A percentile compares a stretch with the other conserved stretches of the same genome.
Conservation (phyloP, 1,139 yeast genomes). For the Diutina ranongensis region DNA sequence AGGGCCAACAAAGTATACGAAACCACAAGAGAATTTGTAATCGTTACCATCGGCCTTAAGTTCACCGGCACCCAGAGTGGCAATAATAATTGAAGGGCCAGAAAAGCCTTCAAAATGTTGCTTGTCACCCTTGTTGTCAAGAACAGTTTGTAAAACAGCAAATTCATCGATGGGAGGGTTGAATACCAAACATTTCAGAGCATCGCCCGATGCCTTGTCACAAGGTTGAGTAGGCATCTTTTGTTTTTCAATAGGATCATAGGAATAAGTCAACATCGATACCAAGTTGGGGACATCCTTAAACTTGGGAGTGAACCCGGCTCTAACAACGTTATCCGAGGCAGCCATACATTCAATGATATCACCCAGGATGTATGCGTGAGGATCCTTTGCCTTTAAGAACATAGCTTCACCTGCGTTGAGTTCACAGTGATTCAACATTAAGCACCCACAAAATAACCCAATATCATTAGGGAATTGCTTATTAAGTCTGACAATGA, state of each 20-base stretch:
- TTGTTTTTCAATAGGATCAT: conserved; percentile 85
- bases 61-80: conserved; percentile 70
- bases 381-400: conserved; percentile 94
- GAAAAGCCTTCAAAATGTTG: conserved; percentile 39
- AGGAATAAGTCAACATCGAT: conserved; percentile 79
- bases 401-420: conserved; percentile 95
- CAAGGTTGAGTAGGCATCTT: conserved; percentile 68
- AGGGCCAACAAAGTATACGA: conserved; percentile 79
- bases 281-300: conserved; percentile 89
- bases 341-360: conserved; percentile 99
- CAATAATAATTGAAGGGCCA: conserved; percentile 85
- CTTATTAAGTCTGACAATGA: conserved; percentile 63
- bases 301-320: conserved; percentile 97
- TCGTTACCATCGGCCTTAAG: conserved; percentile 32
- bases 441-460: conserved; percentile 85
- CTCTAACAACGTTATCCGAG: conserved; percentile 93
- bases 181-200: conserved; percentile 49
- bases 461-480: conserved; percentile 95
- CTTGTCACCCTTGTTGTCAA: conserved; percentile 34
- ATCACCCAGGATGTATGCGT: conserved; percentile 93
- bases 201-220: conserved; percentile 56
- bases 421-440: conserved; percentile 78
- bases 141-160: conserved; percentile 69
- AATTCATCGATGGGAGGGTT: conserved; percentile 97
- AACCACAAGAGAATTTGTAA: conserved; percentile 49